Base-by-base conservation (phyloP, 805 yeast genomes). In the Kluyveromyces dobzhanskii region DNA sequence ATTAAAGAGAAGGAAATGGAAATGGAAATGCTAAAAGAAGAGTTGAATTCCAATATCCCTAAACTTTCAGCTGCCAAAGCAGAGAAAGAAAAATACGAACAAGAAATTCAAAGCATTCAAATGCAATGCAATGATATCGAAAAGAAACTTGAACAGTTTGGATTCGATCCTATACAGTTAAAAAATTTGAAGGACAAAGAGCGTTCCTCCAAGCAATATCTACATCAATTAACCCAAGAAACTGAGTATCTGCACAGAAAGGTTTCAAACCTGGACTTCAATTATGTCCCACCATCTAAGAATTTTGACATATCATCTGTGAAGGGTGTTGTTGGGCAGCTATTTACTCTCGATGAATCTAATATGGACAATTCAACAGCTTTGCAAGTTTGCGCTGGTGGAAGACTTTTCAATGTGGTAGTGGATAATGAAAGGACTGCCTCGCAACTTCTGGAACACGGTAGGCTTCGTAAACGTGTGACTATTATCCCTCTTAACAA, bases 301-400 rank as follows among this genome's bases (percentile, higher is more conserved):
- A 61, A 73, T 35, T 85, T 88, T 52, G 63, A 81, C 49, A 60
- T 75, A 3, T 46, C 57, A 1, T 68, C 80, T 0, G 94, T 92
- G 3, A 80, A 78, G 53, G 99, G 99, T 32, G 75, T 87, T 13
- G 94, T 90, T 11, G 95, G 95, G 2, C 92, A 84, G 53, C 64
- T 92, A 36, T 86, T 94, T 55, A 61, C 69, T 1, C 56, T 92
- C 16, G 71, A 72, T 13, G 76, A 78, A 32, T 56, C 67, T 1
- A 75, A 80, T 35, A 56, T 62, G 39, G 72, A 74, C 18, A 76
- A 79, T 39, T 80, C 94, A 1, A 69, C 80, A 18, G 98, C 99
- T 1, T 65, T 92, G 26, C 97, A 92, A 60, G 81, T 85, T 2
- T 81, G 94, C 56, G 98, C 97, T 2, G 99, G 98, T 35, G 94